Percentiles rank a stretch among this genome's conserved stretches.
These are phyloP conservation scores for Pseudonitzschia pungens DNA, from an alignment of 108 stramenopile species.

Conservation along the genomic window DNA sequence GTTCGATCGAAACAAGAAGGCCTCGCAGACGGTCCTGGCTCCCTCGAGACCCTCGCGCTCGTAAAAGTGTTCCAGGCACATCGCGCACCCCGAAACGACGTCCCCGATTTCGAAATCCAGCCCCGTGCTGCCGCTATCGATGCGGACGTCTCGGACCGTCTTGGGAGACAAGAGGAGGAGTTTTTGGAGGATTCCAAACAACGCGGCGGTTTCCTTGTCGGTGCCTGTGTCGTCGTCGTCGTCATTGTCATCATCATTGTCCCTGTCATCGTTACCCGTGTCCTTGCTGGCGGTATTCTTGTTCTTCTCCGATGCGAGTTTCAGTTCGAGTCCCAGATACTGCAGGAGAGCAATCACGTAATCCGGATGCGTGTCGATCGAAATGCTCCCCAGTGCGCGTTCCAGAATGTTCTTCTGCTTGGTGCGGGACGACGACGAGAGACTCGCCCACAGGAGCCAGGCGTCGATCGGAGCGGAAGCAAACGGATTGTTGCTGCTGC, in stretches of 20 bases:
- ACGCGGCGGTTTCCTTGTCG: conserved; percentile 19
- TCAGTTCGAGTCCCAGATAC: conserved; percentile 54
- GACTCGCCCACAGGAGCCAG: conserved; percentile 62
- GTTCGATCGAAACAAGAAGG: conserved; percentile 55
- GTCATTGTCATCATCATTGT: conserved; percentile 2
- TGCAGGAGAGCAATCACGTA: conserved; percentile 53
- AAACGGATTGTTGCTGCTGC: neutral
- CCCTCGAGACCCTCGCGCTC: conserved; percentile 23
- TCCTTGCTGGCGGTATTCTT: neutral
- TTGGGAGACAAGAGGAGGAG: conserved; percentile 60
- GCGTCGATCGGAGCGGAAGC: conserved; percentile 23
- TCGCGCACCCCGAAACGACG: conserved; percentile 41
- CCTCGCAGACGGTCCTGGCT: conserved; percentile 57
- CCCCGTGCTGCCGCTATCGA: conserved; percentile 23
- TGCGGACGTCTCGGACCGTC: conserved; percentile 10
- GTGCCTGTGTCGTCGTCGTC: neutral
- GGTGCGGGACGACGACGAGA: conserved; percentile 10
- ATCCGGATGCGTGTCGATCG: conserved; percentile 43
- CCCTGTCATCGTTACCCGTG: neutral
- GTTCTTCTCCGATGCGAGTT: neutral
- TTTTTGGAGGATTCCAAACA: conserved; percentile 44
- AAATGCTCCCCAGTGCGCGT: conserved; percentile 43
- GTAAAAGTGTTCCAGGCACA: conserved; percentile 42
- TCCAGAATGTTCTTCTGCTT: conserved; percentile 45
- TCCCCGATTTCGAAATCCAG: conserved; percentile 33